phyloP scores from a whole-genome alignment of 768 basidiomycete genomes.

The Sarcodon aspratus region DNA sequence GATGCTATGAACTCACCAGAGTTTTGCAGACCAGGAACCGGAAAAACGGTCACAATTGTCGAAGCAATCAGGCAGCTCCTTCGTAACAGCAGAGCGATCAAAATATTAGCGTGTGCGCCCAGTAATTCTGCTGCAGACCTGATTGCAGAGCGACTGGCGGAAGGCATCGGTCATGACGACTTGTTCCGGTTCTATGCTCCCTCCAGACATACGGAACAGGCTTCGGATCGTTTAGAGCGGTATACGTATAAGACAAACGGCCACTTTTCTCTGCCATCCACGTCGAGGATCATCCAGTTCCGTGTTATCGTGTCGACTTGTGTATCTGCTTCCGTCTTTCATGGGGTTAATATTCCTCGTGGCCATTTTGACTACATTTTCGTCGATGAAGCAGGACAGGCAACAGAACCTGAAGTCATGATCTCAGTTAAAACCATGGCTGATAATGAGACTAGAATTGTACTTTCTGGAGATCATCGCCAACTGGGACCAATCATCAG shows the following conservation, averaged over 20 bases:
- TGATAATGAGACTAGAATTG: slow-evolving; percentile 37
- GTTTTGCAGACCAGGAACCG: slow-evolving; percentile 41
- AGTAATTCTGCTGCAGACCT: slow-evolving; percentile 60
- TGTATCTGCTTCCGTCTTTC: slow-evolving; percentile 44
- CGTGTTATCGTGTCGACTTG: slow-evolving; percentile 56
- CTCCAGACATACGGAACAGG: slow-evolving; percentile 26
- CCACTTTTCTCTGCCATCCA: slow-evolving; percentile 33
- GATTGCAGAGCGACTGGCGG: slow-evolving; percentile 31
- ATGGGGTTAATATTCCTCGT: slow-evolving; percentile 41
- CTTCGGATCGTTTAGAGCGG: slow-evolving; percentile 24
- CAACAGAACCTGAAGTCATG: slow-evolving; percentile 58
- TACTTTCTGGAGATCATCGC: slow-evolving; percentile 61
- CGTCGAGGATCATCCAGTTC: slow-evolving; percentile 29
- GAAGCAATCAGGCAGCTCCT: slow-evolving; percentile 53
- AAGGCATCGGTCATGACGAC: slow-evolving; percentile 19
- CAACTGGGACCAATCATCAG: slow-evolving; percentile 63
- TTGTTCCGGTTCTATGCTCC: slow-evolving; percentile 51
- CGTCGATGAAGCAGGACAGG: slow-evolving; percentile 64
- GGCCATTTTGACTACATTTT: slow-evolving; percentile 64
- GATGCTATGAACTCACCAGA: not conserved
- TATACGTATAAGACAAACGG: slow-evolving; percentile 27
- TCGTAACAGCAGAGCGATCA: slow-evolving; percentile 23
- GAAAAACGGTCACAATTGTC: slow-evolving; percentile 56
- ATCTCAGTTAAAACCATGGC: slow-evolving; percentile 52
- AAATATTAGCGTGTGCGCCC: slow-evolving; percentile 54